Base-by-base conservation (phyloP, 2,329 filamentous ascomycete species). In the Neopestalotiopsis sp. region DNA sequence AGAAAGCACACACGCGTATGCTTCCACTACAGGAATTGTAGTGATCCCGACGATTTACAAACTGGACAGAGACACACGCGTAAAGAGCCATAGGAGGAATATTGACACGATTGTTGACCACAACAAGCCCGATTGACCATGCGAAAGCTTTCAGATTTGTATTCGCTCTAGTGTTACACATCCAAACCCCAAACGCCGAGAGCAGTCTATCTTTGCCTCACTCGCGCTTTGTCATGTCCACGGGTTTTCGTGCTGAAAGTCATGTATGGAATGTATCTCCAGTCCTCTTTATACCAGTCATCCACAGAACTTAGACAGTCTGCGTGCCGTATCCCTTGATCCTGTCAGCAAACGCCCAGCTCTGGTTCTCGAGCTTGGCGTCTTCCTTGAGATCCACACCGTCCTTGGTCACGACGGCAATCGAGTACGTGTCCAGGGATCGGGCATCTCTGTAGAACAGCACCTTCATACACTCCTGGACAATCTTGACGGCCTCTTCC, bases 391-490 rank as follows among this genome's bases (percentile, higher is more conserved):
- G 80, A 67, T 97, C 92, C 69, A 98, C 90, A n/a, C 93, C 94
- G 63, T 94, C 93, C 83, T 94, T 92, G 68, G 93, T 96, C 68
- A 99, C 88, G 67, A 98, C 88, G 24, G 95, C 95, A 79, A 98
- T 91, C 73, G 93, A 96, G 85, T 98, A 99, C 74, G 89, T 88
- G 83, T 98, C 94, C 83, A 96, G 84, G 84, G 93, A 97, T 81
- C 96, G 91, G 59, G 96, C 96, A 83, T 99, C 96, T 76, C 96
- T 90, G 86, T 99, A 99, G 86, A 93, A 99, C 70, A 99, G 87
- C 66, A 98, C 95, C 89, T 98, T 98, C 93, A 99, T 95, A 83
- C 94, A 97, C 84, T 97, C 93, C 85, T 92, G 92, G 78, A 99
- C 84, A 56, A 94, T 88, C 69, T 91, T 85, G 70, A 98, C 86